phyloP scores from a whole-genome alignment of 306 rosid genomes.

The Glycyrrhiza uralensis region DNA sequence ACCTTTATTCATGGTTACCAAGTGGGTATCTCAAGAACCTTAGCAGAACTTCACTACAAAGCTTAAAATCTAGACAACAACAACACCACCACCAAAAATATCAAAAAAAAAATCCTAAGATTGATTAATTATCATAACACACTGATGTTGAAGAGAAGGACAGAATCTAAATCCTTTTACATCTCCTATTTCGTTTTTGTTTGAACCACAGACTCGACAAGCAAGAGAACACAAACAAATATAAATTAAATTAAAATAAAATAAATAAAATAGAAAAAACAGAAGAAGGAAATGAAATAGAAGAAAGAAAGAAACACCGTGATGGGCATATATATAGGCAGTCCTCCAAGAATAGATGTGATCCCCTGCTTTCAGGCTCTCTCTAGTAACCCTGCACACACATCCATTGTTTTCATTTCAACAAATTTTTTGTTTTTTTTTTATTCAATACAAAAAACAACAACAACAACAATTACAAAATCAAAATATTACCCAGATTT shows the following conservation, averaged over 20 bases:
- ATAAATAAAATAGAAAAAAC: no score
- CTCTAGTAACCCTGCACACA: constrained; percentile 48
- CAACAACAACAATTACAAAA: not conserved
- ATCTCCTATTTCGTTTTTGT: not conserved
- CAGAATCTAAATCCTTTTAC: not conserved
- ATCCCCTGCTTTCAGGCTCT: constrained; percentile 78
- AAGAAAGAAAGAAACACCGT: constrained; percentile 47
- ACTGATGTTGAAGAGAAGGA: no score
- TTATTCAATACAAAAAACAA: not conserved
- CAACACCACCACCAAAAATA: no score
- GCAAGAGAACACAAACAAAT: not conserved
- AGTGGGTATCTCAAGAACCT: not conserved
- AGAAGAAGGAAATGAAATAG: not conserved
- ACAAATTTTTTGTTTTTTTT: not conserved
- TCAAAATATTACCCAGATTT: not conserved
- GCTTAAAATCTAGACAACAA: not conserved
- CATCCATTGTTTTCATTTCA: not conserved
- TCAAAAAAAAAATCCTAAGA: not conserved
- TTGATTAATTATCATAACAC: no score
- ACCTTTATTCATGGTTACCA: not conserved
- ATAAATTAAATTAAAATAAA: not conserved
- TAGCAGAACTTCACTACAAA: not conserved
- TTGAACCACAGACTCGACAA: not conserved
- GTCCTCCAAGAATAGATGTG: constrained; percentile 90
- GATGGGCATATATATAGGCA: constrained; percentile 91